Evolutionary conservation across 768 basidiomycete species (phyloP), one percentile per base, ranked within the genome.

Genomic region (Sarcomyxa edulis): DNA sequence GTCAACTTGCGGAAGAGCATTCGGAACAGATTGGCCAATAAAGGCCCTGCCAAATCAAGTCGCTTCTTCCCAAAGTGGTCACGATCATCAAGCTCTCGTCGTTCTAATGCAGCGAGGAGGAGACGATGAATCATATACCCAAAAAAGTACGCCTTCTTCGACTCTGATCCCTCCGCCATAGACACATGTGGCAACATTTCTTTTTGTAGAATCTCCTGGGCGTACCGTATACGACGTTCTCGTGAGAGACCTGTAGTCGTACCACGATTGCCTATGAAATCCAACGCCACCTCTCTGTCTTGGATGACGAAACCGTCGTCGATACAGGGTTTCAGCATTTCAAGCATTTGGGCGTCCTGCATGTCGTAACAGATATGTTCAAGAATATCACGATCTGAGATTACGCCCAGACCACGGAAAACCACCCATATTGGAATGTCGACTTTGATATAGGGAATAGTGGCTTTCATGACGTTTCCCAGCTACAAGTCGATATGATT

Each of bases 1-100:
- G 95, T 97, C 44, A 99, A 61, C 63, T 96, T 96, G 48, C 91
- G 76, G 73, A 97, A 99, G 40, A 99, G 69, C 84, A 96, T 95
- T 33, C 96, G 79, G 77, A 99, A 99, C 34, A 99, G 70, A 45
- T 92, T 92, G n/a, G 96, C 91, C 32, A 99, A 72, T 20, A 99
- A 62, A 39, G 96, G 96, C 4, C 96, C 96, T 35, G 95, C 96
- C 32, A 99, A 64, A 62, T 99, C 96, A 44, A 98, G 69, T 23
- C 96, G 81, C 64, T 99, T 99, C 65, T 97, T 97, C 37, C 96
- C 96, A 49, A 98, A 98, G 62, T 99, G 96, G 65, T 99, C 96
- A 66, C 96, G 90, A 64, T 99, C 96, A 57, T 99, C 96, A 18
- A 99, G 70, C 52, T 99, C 96, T 50, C 96, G 74, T 31, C 96